Conservation (phyloP, 768 basidiomycete genomes). For the Cantharellus anzutake region DNA sequence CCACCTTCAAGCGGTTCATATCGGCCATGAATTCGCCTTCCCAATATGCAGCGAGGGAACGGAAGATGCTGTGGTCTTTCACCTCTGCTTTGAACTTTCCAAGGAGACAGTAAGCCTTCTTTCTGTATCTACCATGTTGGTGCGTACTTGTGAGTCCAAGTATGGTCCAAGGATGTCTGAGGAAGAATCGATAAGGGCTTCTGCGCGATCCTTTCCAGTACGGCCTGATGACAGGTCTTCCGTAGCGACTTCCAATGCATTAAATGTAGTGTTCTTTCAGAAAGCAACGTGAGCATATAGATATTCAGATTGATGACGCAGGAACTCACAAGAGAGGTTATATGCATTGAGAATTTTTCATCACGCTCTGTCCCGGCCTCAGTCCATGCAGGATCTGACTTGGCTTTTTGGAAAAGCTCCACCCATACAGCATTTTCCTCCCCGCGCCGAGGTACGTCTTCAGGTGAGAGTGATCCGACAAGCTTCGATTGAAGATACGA, state of each 20-base stretch:
- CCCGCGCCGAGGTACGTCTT: conserved; percentile 28
- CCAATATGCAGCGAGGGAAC: conserved; percentile 70
- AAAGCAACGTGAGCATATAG: background rate
- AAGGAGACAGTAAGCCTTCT: background rate
- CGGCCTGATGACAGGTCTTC: conserved; percentile 24
- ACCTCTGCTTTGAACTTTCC: conserved; percentile 57
- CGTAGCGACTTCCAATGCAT: conserved; percentile 35
- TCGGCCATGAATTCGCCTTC: conserved; percentile 80
- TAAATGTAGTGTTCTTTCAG: conserved; percentile 27
- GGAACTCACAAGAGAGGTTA: conserved; percentile 49
- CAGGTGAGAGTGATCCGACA: conserved; percentile 37
- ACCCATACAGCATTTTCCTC: conserved; percentile 36
- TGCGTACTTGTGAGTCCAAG: conserved; percentile 53
- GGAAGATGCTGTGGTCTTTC: conserved; percentile 71
- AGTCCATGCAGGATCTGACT: conserved; percentile 40
- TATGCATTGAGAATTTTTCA: conserved; percentile 87
- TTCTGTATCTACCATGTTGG: background rate
- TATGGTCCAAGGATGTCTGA: conserved; percentile 55
- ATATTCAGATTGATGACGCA: background rate
- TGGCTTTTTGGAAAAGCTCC: conserved; percentile 28
- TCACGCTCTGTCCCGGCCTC: conserved; percentile 53
- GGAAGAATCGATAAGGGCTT: conserved; percentile 48
- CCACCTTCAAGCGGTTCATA: conserved; percentile 75
- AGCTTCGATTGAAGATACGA: conserved; percentile 44
- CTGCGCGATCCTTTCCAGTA: conserved; percentile 26